Evolutionary conservation across 257 asterid species (phyloP), one percentile per base, ranked within the genome.

Genomic region (Verbena officinalis): DNA sequence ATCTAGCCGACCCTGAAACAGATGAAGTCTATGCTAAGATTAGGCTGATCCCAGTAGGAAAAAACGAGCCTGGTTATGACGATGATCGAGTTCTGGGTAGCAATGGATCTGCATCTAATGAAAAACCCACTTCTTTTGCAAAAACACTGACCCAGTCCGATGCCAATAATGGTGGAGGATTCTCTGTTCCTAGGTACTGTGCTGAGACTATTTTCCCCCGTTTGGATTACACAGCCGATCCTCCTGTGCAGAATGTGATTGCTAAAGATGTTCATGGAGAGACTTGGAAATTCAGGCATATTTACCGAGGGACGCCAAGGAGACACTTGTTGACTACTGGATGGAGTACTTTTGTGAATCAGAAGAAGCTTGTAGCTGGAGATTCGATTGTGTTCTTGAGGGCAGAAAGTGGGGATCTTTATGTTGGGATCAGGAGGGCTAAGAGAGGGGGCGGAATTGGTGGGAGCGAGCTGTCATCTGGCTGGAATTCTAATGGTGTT

Each of bases 301-400:
- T 82, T 16, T 82, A 73, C 45, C 51, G 87, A 42, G 87, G 87
- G 38, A 78, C 87, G 10, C 87, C 87, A 10, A 67, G 85, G 76
- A 74, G 88, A 70, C 88, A 82, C 73, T 67, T 82, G 61, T 59
- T 82, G 75, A 82, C 88, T 14, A 82, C 88, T 0, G 88, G 88
- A 9, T 82, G 88, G 88, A 82, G 88, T 45, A 67, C 75, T 6
- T 82, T 82, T 59, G 88, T 79, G 69, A 80, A 79, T 45, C 76
- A 80, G 67, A 79, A 80, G 83, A 76, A 82, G 79, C 78, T 82
- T 8, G 76, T 82, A 0, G 88, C 85, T 14, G 88, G 88, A 9
- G 88, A 82, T 64, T 76, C 83, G 7, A 72, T 82, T 9, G 83
- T 82, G 52, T 82, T 82, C 69, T 22, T 79, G 62, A 77, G 76